phyloP scores from a whole-genome alignment of 306 rosid genomes.

The Quercus agrifolia region DNA sequence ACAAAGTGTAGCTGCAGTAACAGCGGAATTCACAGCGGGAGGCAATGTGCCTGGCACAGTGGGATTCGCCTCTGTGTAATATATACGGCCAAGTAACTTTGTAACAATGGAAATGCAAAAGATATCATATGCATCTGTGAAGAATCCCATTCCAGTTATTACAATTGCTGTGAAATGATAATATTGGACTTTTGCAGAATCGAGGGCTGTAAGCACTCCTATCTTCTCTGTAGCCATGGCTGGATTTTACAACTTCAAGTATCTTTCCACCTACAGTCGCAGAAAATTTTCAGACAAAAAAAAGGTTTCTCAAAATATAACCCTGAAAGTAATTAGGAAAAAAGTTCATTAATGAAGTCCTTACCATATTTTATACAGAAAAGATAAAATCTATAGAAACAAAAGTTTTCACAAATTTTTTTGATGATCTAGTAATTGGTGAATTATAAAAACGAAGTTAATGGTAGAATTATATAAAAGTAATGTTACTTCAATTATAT shows the following conservation, averaged over 20 bases:
- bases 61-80: constrained; percentile 20
- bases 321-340: not conserved
- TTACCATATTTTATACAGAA: not conserved
- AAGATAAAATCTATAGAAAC: too few relatives aligned
- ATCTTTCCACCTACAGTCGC: not conserved
- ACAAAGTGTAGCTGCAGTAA: constrained; percentile 15
- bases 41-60: constrained; percentile 11
- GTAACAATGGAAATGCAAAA: constrained; percentile 18
- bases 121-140: constrained; percentile 27
- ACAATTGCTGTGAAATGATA: constrained; percentile 32
- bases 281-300: not conserved
- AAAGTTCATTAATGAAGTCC: not conserved
- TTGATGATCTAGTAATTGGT: too few relatives aligned
- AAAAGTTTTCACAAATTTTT: too few relatives aligned
- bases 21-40: constrained; percentile 4
- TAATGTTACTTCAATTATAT: too few relatives aligned
- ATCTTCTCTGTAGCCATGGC: not conserved
- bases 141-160: constrained; percentile 30
- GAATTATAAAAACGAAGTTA: too few relatives aligned
- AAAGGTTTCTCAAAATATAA: not conserved
- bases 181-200: constrained; percentile 10
- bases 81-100: constrained; percentile 21
- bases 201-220: constrained; percentile 11
- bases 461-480: too few relatives aligned
- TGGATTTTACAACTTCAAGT: not conserved